Percentiles rank a stretch among this genome's conserved stretches.
Conservation (phyloP, 2,329 filamentous ascomycete genomes). For the Sporothrix dimorphospora region DNA sequence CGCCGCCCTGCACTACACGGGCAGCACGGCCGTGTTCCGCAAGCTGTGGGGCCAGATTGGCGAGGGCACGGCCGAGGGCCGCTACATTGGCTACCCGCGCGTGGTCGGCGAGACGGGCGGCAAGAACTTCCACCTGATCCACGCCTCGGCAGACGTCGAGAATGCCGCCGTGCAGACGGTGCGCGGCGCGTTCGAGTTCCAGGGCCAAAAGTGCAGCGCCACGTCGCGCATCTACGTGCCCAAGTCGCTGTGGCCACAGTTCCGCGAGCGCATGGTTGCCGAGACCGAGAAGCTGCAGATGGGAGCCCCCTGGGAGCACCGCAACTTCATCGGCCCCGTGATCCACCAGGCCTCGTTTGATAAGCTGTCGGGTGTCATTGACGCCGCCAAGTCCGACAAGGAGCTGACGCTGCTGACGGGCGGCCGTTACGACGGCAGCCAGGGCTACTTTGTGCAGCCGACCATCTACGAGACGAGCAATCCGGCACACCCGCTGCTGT, state of each 20-base stretch:
- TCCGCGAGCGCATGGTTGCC: slow-evolving; percentile 45
- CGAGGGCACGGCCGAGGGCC: slow-evolving; percentile 75
- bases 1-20: slow-evolving; percentile 92
- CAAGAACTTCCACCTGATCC: slow-evolving; percentile 58
- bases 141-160: slow-evolving; percentile 50
- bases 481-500: slow-evolving; percentile 49
- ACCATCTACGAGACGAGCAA: slow-evolving; percentile 50
- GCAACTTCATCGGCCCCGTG: slow-evolving; percentile 52
- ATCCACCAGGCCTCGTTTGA: slow-evolving; percentile 53
- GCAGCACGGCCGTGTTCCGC: slow-evolving; percentile 89
- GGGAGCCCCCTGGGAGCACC: slow-evolving; percentile 40
- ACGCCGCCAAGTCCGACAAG: slow-evolving; percentile 48
- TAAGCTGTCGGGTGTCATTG: slow-evolving; percentile 50
- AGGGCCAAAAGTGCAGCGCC: slow-evolving; percentile 57
- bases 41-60: slow-evolving; percentile 86
- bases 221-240: slow-evolving; percentile 61
- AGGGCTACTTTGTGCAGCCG: slow-evolving; percentile 52
- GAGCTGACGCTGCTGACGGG: slow-evolving; percentile 50
- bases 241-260: slow-evolving; percentile 45
- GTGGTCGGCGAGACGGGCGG: slow-evolving; percentile 56
- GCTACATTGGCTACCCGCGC: slow-evolving; percentile 73
- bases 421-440: slow-evolving; percentile 48
- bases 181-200: slow-evolving; percentile 54
- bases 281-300: slow-evolving; percentile 42
- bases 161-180: slow-evolving; percentile 52